Base-by-base conservation (phyloP, 1,139 yeast genomes). In the Lodderomyces metapsilosis region DNA sequence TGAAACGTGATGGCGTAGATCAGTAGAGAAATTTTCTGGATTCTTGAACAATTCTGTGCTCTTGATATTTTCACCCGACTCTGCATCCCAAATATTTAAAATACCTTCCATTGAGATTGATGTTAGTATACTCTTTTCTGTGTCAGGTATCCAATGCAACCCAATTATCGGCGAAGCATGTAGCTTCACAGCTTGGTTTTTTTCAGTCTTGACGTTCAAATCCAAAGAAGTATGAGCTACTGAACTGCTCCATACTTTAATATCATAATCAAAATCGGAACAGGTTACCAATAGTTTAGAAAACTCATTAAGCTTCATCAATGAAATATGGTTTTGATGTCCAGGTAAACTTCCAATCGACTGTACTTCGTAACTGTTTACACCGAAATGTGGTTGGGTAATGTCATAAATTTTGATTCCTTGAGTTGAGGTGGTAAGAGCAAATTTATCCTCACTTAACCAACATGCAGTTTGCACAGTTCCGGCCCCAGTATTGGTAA, bases 231-330 rank as follows among this genome's bases (percentile, higher is more conserved):
- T 71, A 42, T 75, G 79, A 16, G 78, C 62, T 21, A 80, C 74
- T 17, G 76, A 74, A 23, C 87, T 81, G 52, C 73, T 76, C 96
- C 96, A 89, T 12, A 88, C 68, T 51, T 88, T 76, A 9, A 88
- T 71, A 0, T 76, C 66, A 43, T 78, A 75, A 56, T 89, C 96
- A 33, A 49, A 55, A 56, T 87, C 95, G 2, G 94, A 82, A 11
- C 87, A 82, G 1, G 91, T 80, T 1, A 88, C 82, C 36, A 89
- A 67, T 33, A 83, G 59, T 48, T 77, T 79, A 4, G 76, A 65
- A 2, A 60, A 18, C 57, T 2, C 59, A 49, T 83, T 80, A 57
- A 83, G 87, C 33, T 64, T 62, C 12, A 86, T 66, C 3, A 66
- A 64, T n/a, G 86, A 73, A 11, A 87, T 74, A 1, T 80, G 68